Conservation (phyloP, 2,329 filamentous ascomycete species). For the Aspergillus fijiensis region DNA sequence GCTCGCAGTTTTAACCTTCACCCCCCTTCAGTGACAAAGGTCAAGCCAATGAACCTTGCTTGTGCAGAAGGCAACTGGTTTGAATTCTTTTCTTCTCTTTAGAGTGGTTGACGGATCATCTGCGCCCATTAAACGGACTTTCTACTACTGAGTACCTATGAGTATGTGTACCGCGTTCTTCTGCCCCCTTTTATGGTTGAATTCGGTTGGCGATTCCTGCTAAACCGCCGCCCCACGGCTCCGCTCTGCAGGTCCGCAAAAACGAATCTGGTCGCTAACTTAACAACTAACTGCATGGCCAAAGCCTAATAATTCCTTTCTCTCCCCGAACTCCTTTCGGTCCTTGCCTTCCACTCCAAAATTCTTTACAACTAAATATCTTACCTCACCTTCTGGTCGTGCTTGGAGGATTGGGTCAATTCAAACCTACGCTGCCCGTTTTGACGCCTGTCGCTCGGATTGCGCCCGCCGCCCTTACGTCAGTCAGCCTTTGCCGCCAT, state of each 20-base stretch:
- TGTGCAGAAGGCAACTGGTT: background rate
- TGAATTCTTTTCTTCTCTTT: background rate
- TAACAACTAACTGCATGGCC: conserved; percentile 10
- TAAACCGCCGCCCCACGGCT: conserved; percentile 17
- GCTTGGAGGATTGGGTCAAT: background rate
- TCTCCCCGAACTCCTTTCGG: conserved; percentile 6
- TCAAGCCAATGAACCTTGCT: background rate
- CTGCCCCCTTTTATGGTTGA: background rate
- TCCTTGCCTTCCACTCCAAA: conserved; percentile 6
- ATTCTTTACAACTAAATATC: conserved; percentile 3
- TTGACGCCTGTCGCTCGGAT: conserved; percentile 2
- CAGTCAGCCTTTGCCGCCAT: conserved; percentile 52
- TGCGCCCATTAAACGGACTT: background rate
- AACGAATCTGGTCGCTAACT: conserved; percentile 10
- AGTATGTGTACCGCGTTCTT: background rate
- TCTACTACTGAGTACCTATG: background rate
- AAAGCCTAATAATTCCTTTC: conserved; percentile 10
- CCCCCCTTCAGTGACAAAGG: background rate
- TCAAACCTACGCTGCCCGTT: background rate
- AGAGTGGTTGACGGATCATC: background rate
- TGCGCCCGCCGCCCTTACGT: conserved; percentile 22
- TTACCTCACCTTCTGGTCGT: background rate
- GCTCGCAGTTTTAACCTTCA: background rate
- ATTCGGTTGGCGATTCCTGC: conserved; percentile 12
- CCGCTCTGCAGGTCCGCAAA: conserved; percentile 12